Conservation (phyloP, 257 asterid species). For the Nicotiana benthamiana region DNA sequence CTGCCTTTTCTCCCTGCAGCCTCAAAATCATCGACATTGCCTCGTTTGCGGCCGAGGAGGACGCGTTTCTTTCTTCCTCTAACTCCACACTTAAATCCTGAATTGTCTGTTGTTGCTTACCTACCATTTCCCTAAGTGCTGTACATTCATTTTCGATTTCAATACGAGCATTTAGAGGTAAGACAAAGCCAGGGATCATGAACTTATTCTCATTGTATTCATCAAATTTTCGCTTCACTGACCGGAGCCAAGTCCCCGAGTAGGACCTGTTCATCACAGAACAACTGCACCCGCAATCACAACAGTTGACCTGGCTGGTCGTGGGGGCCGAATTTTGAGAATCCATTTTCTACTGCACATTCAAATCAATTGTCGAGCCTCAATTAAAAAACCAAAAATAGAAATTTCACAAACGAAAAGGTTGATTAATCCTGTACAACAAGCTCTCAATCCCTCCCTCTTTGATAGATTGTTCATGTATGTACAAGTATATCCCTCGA, state of each 20-base stretch:
- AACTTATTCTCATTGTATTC: constrained; percentile 37
- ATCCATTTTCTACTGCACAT: constrained; percentile 43
- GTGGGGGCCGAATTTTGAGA: constrained; percentile 36
- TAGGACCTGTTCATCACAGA: constrained; percentile 37
- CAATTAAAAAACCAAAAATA: not conserved
- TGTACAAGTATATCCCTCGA: not conserved
- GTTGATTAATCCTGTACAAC: not conserved
- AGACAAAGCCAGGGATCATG: constrained; percentile 36
- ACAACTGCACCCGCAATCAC: constrained; percentile 75
- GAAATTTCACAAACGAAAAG: not conserved
- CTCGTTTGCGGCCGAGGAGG: constrained; percentile 92
- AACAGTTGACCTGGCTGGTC: constrained; percentile 43
- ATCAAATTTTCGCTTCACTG: constrained; percentile 64
- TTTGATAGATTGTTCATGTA: not conserved
- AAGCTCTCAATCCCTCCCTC: constrained; percentile 6
- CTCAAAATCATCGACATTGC: constrained; percentile 96
- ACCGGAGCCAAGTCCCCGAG: constrained; percentile 51
- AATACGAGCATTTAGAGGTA: constrained; percentile 71
- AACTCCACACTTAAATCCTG: constrained; percentile 65
- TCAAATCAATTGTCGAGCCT: constrained; percentile 13
- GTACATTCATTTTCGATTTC: constrained; percentile 76
- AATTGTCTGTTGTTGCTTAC: constrained; percentile 66
- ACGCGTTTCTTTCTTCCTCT: constrained; percentile 94
- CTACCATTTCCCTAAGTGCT: constrained; percentile 73
- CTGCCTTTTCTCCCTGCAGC: constrained; percentile 96